Conservation (phyloP, 2,329 filamentous ascomycete species). For the Ustulina deusta region DNA sequence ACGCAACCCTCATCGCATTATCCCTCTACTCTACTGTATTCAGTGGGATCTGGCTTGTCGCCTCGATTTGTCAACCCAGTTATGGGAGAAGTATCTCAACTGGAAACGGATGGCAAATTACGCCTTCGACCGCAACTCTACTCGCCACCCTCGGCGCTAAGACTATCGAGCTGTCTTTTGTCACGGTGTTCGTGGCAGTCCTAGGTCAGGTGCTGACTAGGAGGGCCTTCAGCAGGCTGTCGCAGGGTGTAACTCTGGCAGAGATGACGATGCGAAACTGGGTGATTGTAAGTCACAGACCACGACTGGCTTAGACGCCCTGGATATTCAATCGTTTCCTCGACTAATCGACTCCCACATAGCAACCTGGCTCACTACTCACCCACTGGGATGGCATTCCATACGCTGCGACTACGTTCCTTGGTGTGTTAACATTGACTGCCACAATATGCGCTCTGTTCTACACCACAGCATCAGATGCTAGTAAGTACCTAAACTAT, state of each 20-base stretch:
- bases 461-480: slow-evolving; percentile 81
- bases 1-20: slow-evolving; percentile 58
- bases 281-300: slow-evolving; percentile 62
- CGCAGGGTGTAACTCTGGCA: slow-evolving; percentile 76
- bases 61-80: slow-evolving; percentile 71
- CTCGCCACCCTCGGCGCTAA: slow-evolving; percentile 79
- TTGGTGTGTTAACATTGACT: slow-evolving; percentile 73
- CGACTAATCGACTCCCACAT: slow-evolving; percentile 17
- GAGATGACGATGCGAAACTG: slow-evolving; percentile 83
- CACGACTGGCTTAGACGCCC: neutral
- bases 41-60: slow-evolving; percentile 73
- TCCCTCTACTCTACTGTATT: slow-evolving; percentile 73
- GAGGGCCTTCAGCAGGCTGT: slow-evolving; percentile 70
- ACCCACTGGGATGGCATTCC: slow-evolving; percentile 75
- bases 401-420: slow-evolving; percentile 71
- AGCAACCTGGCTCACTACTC: slow-evolving; percentile 77
- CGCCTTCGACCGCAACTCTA: slow-evolving; percentile 73
- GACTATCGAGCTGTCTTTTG: slow-evolving; percentile 81
- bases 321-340: neutral
- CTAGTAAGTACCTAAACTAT: slow-evolving; percentile 53
- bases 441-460: slow-evolving; percentile 75
- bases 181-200: slow-evolving; percentile 80
- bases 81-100: slow-evolving; percentile 70
- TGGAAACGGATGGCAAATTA: slow-evolving; percentile 61
- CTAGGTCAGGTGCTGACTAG: slow-evolving; percentile 81